phyloP scores from a whole-genome alignment of 2,329 filamentous ascomycete species.

The Scedosporium apiospermum region DNA sequence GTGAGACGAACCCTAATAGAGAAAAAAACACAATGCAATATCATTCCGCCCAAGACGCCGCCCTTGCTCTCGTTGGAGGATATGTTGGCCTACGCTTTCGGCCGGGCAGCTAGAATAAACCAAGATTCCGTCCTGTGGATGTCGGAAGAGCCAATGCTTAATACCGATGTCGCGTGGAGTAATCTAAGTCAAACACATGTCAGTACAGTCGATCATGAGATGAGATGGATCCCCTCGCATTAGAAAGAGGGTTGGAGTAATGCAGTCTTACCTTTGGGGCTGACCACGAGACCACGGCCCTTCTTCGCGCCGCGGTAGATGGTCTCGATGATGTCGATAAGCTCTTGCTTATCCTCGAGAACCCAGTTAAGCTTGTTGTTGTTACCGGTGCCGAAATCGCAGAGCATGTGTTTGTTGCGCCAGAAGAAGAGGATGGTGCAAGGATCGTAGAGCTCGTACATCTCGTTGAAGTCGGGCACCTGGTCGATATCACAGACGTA shows the following conservation, averaged over 20 bases:
- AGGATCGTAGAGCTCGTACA: conserved; percentile 88
- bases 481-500: conserved; percentile 91
- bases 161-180: conserved; percentile 28
- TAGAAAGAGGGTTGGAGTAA: not conserved
- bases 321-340: conserved; percentile 97
- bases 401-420: conserved; percentile 7
- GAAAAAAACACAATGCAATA: not conserved
- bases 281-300: conserved; percentile 89
- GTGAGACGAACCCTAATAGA: conserved; percentile 18
- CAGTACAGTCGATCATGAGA: not conserved
- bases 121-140: no score
- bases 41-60: not conserved
- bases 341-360: conserved; percentile 88
- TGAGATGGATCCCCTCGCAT: no score
- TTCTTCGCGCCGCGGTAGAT: conserved; percentile 99
- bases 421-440: conserved; percentile 65
- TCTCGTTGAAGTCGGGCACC: conserved; percentile 87
- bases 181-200: conserved; percentile 13
- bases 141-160: conserved; percentile 10
- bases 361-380: conserved; percentile 99
- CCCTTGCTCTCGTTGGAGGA: not conserved
- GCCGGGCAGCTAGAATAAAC: not conserved
- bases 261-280: conserved; percentile 59
- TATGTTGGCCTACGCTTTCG: not conserved
- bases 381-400: conserved; percentile 91